Evolutionary conservation across 305 asterid species (phyloP).

Genomic region (Solanum aculeatissimum): DNA sequence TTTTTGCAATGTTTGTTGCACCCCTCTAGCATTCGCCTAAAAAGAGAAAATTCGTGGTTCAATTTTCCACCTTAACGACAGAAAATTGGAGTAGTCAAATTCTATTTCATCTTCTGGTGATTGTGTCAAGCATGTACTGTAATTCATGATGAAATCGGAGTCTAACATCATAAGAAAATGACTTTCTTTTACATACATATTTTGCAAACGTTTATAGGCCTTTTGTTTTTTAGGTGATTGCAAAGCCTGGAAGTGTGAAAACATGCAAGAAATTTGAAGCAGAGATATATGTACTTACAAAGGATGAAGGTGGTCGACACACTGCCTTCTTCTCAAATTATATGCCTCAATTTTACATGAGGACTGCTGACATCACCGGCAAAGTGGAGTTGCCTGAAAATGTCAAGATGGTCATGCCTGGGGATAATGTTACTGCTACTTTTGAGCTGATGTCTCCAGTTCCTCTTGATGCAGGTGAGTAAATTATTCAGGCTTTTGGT

Average conservation of each 20-base stretch:
- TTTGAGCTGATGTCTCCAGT: conserved; percentile 82
- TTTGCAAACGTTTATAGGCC: background rate
- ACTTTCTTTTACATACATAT: background rate
- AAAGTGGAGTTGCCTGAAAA: conserved; percentile 94
- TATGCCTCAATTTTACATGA: conserved; percentile 90
- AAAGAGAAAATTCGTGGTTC: background rate
- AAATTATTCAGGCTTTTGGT: background rate
- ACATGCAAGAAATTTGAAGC: conserved; percentile 93
- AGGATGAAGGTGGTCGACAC: conserved; percentile 99
- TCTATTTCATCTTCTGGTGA: background rate
- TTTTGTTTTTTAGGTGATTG: conserved; percentile 62
- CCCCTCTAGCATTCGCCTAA: background rate
- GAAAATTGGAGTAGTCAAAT: background rate
- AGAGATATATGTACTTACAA: conserved; percentile 94
- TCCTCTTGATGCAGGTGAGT: conserved; percentile 77
- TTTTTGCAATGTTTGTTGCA: background rate
- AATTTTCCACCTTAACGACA: background rate
- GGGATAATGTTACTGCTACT: conserved; percentile 95
- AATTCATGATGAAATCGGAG: background rate
- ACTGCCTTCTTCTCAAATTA: conserved; percentile 97
- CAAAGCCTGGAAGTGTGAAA: conserved; percentile 76
- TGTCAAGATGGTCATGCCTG: conserved; percentile 99
- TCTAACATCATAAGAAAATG: background rate
- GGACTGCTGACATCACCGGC: conserved; percentile 99
- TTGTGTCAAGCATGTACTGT: background rate